Base-by-base conservation (phyloP, 208 protist species). In the Trypanosoma boissoni region DNA sequence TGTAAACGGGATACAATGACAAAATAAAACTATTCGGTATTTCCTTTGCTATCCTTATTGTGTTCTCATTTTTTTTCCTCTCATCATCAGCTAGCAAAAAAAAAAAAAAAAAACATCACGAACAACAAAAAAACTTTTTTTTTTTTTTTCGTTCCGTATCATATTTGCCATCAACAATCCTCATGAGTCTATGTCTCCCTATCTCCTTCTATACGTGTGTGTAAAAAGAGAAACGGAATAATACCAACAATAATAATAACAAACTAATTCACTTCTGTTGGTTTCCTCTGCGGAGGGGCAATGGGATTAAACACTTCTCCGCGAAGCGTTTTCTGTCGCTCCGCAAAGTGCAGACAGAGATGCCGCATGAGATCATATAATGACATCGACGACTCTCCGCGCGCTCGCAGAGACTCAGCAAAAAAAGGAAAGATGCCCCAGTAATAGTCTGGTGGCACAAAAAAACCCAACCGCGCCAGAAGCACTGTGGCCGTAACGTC, bases 371-470 rank as follows among this genome's bases (percentile, higher is more conserved):
- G 55, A 60, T 72, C 62, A 56, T 92, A 84, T 41, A 66, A 41
- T 20, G 63, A 27, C 2, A n/a, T n/a, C n/a, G n/a, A n/a, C 75
- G 44, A 44, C 62, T 55, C 14, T 49, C 68, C 45, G 65, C 71
- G 18, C 73, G 58, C 16, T 27, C 3, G 4, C 76, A 68, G 72
- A 2, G 81, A 56, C 42, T 86, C 71, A 1, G 67, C 54, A 32
- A 95, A 72, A 49, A 88, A 92, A 0, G 80, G 80, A 54, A 87
- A 92, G 4, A 92, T 84, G 18, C 66, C 58, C 86, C 88, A 95
- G 72, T 91, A 95, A 54, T 92, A 89, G 65, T 92, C 85, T 3
- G 75, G 80, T 1, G 85, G 88, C 29, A 91, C 81, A 63, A 91
- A 88, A 56, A 92, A 95, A 28, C 73, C 76, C 14, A 92, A 68